phyloP scores from a whole-genome alignment of 1,139 yeast species.

The Magnusiomyces tetraspermus region DNA sequence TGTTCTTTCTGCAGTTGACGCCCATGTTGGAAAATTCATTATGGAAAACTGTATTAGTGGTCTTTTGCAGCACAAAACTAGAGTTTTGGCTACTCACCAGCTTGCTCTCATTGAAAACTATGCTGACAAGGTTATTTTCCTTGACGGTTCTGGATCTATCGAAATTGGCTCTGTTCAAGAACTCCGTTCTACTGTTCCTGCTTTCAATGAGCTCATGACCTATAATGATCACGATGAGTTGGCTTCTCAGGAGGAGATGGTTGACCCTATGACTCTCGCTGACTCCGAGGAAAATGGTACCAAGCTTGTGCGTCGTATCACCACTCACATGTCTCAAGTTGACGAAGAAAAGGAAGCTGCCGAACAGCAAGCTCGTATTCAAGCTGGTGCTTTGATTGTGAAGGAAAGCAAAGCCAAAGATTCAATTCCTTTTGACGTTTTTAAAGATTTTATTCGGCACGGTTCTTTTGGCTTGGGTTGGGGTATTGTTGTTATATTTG shows the following conservation, averaged over 20 bases:
- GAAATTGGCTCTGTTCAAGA: conserved; percentile 52
- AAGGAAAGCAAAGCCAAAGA: conserved; percentile 46
- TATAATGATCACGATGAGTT: conserved; percentile 35
- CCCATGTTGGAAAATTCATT: conserved; percentile 78
- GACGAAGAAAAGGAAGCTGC: conserved; percentile 10
- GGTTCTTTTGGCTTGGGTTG: conserved; percentile 47
- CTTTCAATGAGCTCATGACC: conserved; percentile 45
- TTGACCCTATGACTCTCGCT: conserved; percentile 9
- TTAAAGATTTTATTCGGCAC: conserved; percentile 42
- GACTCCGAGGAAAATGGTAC: conserved; percentile 19
- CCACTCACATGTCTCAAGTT: conserved; percentile 6
- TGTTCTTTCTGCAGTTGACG: conserved; percentile 85
- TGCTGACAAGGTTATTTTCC: conserved; percentile 61
- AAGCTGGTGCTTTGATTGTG: conserved; percentile 31
- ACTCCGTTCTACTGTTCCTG: conserved; percentile 38
- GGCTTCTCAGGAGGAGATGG: conserved; percentile 26
- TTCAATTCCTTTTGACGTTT: conserved; percentile 40
- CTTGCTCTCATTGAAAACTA: conserved; percentile 49
- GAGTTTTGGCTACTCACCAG: conserved; percentile 81
- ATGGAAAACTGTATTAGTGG: conserved; percentile 63
- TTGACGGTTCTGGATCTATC: conserved; percentile 58
- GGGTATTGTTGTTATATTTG: conserved; percentile 37
- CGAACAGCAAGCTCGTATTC: conserved; percentile 13
- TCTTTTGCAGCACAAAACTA: conserved; percentile 47
- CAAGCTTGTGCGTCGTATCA: conserved; percentile 10